Evolutionary conservation across 2,329 filamentous ascomycete species (phyloP).

Genomic region (Nakataea oryzae): DNA sequence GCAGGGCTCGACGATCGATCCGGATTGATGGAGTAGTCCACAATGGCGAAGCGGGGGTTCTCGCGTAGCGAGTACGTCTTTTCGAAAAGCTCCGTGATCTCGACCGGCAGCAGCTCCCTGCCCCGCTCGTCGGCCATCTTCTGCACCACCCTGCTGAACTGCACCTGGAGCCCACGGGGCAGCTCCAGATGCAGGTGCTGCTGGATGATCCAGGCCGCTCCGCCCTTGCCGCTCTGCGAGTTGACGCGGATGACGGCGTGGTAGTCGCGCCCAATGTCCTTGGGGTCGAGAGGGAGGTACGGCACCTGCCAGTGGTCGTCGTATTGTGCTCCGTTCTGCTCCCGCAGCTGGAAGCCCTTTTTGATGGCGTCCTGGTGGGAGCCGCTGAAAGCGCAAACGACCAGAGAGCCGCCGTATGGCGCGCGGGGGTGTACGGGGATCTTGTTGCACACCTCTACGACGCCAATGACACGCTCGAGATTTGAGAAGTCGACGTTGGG

Average conservation of each 20-base stretch:
- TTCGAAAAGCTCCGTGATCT: conserved; percentile 85
- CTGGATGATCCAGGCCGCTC: conserved; percentile 88
- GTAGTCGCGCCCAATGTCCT: conserved; percentile 93
- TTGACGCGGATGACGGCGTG: conserved; percentile 97
- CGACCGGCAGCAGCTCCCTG: conserved; percentile 71
- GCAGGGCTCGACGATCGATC: conserved; percentile 71
- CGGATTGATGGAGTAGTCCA: conserved; percentile 85
- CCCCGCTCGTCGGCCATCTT: conserved; percentile 67
- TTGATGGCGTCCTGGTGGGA: conserved; percentile 95
- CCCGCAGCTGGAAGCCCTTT: conserved; percentile 71
- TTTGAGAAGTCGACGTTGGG: conserved; percentile 88
- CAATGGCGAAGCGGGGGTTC: conserved; percentile 74
- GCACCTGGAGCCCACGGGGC: conserved; percentile 82
- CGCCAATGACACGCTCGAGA: conserved; percentile 73
- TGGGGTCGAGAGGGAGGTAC: conserved; percentile 85
- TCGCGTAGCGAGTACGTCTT: conserved; percentile 73
- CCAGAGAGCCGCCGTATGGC: conserved; percentile 82
- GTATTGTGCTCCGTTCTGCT: conserved; percentile 44
- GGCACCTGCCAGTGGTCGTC: conserved; percentile 75
- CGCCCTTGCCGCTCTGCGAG: conserved; percentile 90
- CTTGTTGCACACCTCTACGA: conserved; percentile 88
- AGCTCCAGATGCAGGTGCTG: conserved; percentile 83
- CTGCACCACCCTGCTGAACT: conserved; percentile 84
- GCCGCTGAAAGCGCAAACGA: conserved; percentile 87
- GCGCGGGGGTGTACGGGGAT: conserved; percentile 84